A percentile compares a stretch with the other conserved stretches of the same genome.
phyloP scores from a whole-genome alignment of 805 yeast genomes.

The Sugiyamaella floridensis region DNA sequence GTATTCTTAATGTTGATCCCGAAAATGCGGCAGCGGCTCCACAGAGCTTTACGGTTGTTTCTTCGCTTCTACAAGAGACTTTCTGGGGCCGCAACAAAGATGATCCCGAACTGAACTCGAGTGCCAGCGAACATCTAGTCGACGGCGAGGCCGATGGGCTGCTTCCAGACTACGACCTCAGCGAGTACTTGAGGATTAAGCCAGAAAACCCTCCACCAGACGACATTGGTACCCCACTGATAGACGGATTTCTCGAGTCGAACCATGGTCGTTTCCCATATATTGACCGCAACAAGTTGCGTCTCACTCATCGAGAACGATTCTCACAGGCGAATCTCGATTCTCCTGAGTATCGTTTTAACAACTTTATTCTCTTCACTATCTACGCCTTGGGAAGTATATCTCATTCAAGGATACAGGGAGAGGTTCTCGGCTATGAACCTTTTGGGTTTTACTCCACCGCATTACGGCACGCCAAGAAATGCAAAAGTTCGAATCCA shows the following conservation, averaged over 20 bases:
- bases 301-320: constrained; percentile 14
- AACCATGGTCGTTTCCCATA: constrained; percentile 18
- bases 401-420: constrained; percentile 1
- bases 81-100: constrained; percentile 16
- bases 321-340: constrained; percentile 8
- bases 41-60: constrained; percentile 25
- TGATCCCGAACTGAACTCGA: constrained; percentile 1
- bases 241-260: constrained; percentile 14
- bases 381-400: constrained; percentile 15
- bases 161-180: constrained; percentile 18
- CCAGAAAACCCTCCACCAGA: constrained; percentile 16
- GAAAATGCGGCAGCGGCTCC: constrained; percentile 19
- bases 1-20: constrained; percentile 21
- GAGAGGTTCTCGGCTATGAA: constrained; percentile 4
- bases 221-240: constrained; percentile 12
- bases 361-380: constrained; percentile 16
- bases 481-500: constrained; percentile 34
- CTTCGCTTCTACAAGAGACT: constrained; percentile 22
- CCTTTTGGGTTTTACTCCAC: constrained; percentile 50
- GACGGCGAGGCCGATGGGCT: constrained; percentile 5
- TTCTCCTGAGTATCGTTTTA: constrained; percentile 17
- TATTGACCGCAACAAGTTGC: constrained; percentile 16
- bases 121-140: neutral
- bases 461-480: constrained; percentile 49
- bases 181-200: constrained; percentile 14